Conservation (phyloP, 2,329 filamentous ascomycete species). For the Exserohilum turcica region DNA sequence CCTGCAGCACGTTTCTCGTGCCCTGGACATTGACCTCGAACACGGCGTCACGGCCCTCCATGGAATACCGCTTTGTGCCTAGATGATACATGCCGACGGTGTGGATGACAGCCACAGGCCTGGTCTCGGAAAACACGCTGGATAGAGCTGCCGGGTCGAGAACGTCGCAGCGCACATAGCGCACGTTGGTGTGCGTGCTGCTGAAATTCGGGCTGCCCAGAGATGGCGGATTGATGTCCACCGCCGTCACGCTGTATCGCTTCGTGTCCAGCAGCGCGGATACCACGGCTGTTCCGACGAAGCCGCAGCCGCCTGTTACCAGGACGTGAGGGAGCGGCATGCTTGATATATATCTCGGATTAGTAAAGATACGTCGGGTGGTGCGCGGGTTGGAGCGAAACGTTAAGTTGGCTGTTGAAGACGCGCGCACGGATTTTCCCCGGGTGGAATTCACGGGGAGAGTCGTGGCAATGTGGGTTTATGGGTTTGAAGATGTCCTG, state of each 20-base stretch:
- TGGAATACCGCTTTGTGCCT: conserved; percentile 48
- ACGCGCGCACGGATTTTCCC: background rate
- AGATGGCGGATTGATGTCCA: conserved; percentile 48
- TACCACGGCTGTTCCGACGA: conserved; percentile 52
- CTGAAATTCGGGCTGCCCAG: conserved; percentile 34
- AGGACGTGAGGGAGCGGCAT: conserved; percentile 44
- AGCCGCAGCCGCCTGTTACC: conserved; percentile 56
- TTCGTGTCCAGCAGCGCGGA: conserved; percentile 46
- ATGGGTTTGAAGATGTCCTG: background rate
- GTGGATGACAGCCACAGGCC: conserved; percentile 86
- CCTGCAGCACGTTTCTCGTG: conserved; percentile 76
- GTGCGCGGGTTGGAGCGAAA: no score
- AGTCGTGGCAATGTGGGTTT: background rate
- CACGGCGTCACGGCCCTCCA: conserved; percentile 59
- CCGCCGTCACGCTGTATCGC: conserved; percentile 47
- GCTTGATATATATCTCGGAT: no score
- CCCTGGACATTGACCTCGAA: conserved; percentile 87
- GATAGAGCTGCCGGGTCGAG: conserved; percentile 42
- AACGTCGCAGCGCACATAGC: conserved; percentile 50
- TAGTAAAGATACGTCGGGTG: no score
- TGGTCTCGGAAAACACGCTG: conserved; percentile 63
- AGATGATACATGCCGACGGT: conserved; percentile 66
- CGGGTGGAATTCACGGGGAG: no score
- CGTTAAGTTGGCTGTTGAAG: background rate
- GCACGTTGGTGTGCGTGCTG: conserved; percentile 23